Evolutionary conservation across 192 early-diverging fungal genomes (phyloP), one percentile per base, ranked within the genome.

Genomic region (Coemansia reversa): DNA sequence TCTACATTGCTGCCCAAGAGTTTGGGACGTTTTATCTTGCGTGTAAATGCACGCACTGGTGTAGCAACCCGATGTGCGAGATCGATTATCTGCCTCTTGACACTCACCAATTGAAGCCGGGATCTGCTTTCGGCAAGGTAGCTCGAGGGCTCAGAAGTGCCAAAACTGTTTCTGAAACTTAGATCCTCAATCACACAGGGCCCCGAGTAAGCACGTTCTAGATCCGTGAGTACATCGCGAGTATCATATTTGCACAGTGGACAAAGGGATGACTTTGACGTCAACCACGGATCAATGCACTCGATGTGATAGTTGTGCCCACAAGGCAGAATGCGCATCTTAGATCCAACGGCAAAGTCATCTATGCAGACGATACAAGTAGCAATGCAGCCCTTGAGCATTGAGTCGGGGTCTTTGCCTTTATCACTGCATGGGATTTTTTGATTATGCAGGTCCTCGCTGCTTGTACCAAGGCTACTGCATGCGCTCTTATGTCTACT

Each of bases 271-370:
- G 72, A 77, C 45, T 80, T 76, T 55, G 74, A 58, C 0, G 82
- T 79, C 23, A 85, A 67, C 84, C 84, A 85, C 2, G 76, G 78
- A 48, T 85, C 84, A 35, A 85, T 78, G 58, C 84, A 85, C 25
- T 77, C 81, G 9, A 76, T 76, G 58, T 85, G 84, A 63, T 82
- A 85, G 64, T 74, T 73, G 75, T 85, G 84, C 19, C 78, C 72
- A 29, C 83, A 84, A 6, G 83, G 83, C 55, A 84, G 62, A 27
- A 78, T 74, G 42, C 83, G 74, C 76, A 78, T 75, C 53, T 68
- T 71, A 35, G 71, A 70, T 7, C 81, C 81, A 25, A 68, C 66
- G 0, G 66, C 72, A 69, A 82, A 82, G 49, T 82, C 81, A 29
- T 82, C 81, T 28, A 82, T 82, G 55, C 81, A 82, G n/a, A 82